Evolutionary conservation across 1,139 yeast species (phyloP), one percentile per base, ranked within the genome.

Genomic region (Magnusiomyces tetraspermus): DNA sequence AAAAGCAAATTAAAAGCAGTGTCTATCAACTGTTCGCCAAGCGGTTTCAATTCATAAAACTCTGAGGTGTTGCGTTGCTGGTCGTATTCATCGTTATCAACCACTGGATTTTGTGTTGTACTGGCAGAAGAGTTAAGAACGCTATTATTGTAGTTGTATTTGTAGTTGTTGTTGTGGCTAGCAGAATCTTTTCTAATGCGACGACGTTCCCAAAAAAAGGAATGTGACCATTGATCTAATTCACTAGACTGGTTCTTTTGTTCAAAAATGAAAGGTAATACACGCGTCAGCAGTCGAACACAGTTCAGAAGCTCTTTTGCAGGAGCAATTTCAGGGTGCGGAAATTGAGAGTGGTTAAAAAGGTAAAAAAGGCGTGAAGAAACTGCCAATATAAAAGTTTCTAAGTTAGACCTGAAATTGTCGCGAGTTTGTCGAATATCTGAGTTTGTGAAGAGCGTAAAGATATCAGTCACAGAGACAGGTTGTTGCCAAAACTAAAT

Each of bases 181-280:
- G 33, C 6, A n/a, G 62, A 5, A 21, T 4, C 19, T 26, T 10
- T n/a, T 19, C 5, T 4, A 11, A 5, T 26, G 4, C 24, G 8
- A 3, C 55, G 53, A 13, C 46, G 53, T 23, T 72, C 69, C 84
- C 83, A 79, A 57, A 78, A 77, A 10, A 76, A 58, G 30, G 66
- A 62, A 40, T 66, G 62, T 53, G 71, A 72, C 57, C 71, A 68
- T 4, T 59, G 60, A 1, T 58, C 59, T 53, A 74, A n/a, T 24
- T 69, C 21, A 69, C 71, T 0, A 70, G 69, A 46, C 51, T 54
- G 45, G 28, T 48, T 42, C 41, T 56, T 30, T 51, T 58, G 49
- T 54, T 72, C 96, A 61, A 77, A 85, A 13, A 85, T 62, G 54
- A 80, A 77, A 0, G 97, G 97, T 19, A 86, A 58, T 2, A 86